A percentile compares a stretch with the other conserved stretches of the same genome.
These are phyloP conservation scores for Marasmius fiardii DNA, from an alignment of 1,284 basidiomycete species.

Conservation along the genomic window DNA sequence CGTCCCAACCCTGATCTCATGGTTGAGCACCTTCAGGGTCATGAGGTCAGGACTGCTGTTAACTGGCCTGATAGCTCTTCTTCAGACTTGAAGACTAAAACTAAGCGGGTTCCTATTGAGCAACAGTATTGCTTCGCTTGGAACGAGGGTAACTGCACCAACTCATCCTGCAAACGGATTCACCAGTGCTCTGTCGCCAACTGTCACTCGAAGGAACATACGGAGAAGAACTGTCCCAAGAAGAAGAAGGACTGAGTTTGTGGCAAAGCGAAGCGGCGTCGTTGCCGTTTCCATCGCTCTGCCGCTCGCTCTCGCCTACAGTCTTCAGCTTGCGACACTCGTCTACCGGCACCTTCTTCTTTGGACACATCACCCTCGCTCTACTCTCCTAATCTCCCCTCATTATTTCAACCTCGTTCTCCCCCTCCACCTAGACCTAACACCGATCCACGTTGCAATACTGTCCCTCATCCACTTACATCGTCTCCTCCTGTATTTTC, in stretches of 20 bases:
- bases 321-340: not conserved
- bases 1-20: not conserved
- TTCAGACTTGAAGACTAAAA: too few relatives aligned
- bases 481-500: not conserved
- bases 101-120: too few relatives aligned
- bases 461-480: not conserved
- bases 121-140: too few relatives aligned
- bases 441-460: not conserved
- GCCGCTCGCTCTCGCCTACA: constrained; percentile 5
- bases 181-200: not conserved
- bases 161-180: not conserved
- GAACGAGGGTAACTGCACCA: not conserved
- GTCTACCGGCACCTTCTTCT: not conserved
- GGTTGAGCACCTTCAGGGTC: not conserved
- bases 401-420: not conserved
- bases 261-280: not conserved
- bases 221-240: not conserved
- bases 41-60: not conserved
- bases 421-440: too few relatives aligned
- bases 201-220: not conserved
- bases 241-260: not conserved
- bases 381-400: constrained; percentile 8
- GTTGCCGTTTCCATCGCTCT: constrained; percentile 4
- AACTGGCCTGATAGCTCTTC: not conserved
- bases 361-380: not conserved